Conservation (phyloP, 1,284 basidiomycete species). For the Rugosomyces carneus region DNA sequence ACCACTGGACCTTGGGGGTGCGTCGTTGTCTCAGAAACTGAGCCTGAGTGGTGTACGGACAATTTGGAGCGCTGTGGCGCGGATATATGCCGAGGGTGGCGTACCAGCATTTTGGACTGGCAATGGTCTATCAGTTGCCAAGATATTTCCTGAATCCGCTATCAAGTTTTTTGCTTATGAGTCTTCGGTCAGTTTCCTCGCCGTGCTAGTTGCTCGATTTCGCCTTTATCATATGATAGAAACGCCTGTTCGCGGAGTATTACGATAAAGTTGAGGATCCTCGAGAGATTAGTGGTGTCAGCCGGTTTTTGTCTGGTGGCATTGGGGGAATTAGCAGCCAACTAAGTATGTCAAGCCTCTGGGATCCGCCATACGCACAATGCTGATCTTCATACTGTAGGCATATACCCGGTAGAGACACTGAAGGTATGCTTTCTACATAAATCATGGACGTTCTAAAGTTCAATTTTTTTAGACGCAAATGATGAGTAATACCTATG, state of each 20-base stretch:
- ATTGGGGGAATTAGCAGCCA: slow-evolving; percentile 94
- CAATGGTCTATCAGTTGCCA: slow-evolving; percentile 76
- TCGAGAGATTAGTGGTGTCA: slow-evolving; percentile 85
- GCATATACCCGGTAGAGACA: slow-evolving; percentile 87
- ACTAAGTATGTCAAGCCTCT: slow-evolving; percentile 52
- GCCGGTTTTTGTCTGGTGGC: slow-evolving; percentile 93
- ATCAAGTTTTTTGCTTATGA: slow-evolving; percentile 99
- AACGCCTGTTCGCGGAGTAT: slow-evolving; percentile 90
- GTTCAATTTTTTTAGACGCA: slow-evolving; percentile 56
- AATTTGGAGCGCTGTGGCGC: slow-evolving; percentile 66
- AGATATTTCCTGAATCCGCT: slow-evolving; percentile 96
- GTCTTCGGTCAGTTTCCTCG: slow-evolving; percentile 58
- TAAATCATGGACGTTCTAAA: slow-evolving; percentile 5
- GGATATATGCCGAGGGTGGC: slow-evolving; percentile 86
- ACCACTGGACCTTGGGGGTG: slow-evolving; percentile 60
- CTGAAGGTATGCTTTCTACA: slow-evolving; percentile 53
- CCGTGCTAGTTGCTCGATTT: slow-evolving; percentile 2
- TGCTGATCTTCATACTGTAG: slow-evolving; percentile 33
- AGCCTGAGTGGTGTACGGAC: slow-evolving; percentile 57
- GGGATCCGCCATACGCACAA: slow-evolving; percentile 7
- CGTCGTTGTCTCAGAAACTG: slow-evolving; percentile 38
- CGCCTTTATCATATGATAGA: slow-evolving; percentile 39
- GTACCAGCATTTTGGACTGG: slow-evolving; percentile 92
- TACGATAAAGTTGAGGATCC: slow-evolving; percentile 89
- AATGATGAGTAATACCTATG: slow-evolving; percentile 83